phyloP scores from a whole-genome alignment of 345 rosid species.

The Garcia nutans region DNA sequence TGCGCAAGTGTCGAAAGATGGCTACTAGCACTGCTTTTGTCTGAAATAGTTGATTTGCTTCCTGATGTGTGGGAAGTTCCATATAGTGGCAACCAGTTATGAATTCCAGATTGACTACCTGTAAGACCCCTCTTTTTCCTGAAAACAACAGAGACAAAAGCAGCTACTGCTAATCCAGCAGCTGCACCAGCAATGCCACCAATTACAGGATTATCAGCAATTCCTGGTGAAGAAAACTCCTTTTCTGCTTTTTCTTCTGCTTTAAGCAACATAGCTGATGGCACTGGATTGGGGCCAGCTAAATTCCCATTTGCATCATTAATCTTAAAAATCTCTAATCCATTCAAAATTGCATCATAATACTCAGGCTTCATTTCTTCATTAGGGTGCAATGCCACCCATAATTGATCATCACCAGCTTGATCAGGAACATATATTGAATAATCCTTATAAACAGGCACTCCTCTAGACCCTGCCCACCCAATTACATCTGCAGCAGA shows the following conservation, averaged over 20 bases:
- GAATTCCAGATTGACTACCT: constrained; percentile 5
- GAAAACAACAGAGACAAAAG: constrained; percentile 11
- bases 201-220: constrained; percentile 2
- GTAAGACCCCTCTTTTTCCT: constrained; percentile 16
- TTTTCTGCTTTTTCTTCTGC: constrained; percentile 13
- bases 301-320: constrained; percentile 18
- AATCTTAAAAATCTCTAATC: constrained; percentile 28
- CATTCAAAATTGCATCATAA: constrained; percentile 28
- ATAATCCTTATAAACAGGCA: constrained; percentile 30
- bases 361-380: constrained; percentile 23
- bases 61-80: constrained; percentile 34
- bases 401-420: constrained; percentile 20
- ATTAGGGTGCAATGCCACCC: constrained; percentile 32
- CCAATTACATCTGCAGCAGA: constrained; percentile 28
- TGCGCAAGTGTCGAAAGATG: constrained; percentile 26
- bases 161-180: constrained; percentile 16
- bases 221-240: constrained; percentile 15
- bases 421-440: constrained; percentile 11
- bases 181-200: constrained; percentile 22
- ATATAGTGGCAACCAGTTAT: constrained; percentile 41
- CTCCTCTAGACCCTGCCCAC: constrained; percentile 22
- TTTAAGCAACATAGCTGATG: constrained; percentile 13
- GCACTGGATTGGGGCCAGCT: constrained; percentile 31
- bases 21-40: constrained; percentile 28
- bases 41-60: constrained; percentile 36